A percentile compares a stretch with the other conserved stretches of the same genome.
Evolutionary conservation across 805 yeast species (phyloP).

Genomic region (Ogataea neopini): DNA sequence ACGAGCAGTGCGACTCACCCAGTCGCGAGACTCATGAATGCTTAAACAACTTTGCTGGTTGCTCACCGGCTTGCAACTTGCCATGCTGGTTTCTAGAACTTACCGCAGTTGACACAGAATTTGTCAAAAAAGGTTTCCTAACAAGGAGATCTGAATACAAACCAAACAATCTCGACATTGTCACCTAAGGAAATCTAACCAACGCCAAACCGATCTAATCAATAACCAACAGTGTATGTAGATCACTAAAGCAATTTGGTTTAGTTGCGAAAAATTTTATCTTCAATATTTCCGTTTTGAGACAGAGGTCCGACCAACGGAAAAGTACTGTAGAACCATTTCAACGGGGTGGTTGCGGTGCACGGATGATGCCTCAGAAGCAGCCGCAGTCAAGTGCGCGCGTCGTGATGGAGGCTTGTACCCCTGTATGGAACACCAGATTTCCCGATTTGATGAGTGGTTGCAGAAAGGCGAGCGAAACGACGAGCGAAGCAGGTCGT

Average conservation of each 20-base stretch:
- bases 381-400: too few species aligned
- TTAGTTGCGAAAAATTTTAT: slow-evolving; percentile 11
- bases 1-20: too few species aligned
- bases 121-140: slow-evolving; percentile 44
- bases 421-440: neutral
- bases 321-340: neutral
- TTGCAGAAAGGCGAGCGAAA: neutral
- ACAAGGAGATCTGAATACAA: slow-evolving; percentile 15
- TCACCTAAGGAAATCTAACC: too few species aligned
- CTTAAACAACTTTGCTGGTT: too few species aligned
- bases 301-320: slow-evolving; percentile 9
- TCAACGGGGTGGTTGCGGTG: neutral
- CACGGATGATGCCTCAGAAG: neutral
- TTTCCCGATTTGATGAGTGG: slow-evolving; percentile 1
- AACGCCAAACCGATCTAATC: too few species aligned
- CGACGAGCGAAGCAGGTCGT: too few species aligned
- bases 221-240: too few species aligned
- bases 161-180: slow-evolving; percentile 8
- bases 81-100: slow-evolving; percentile 11
- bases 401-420: too few species aligned
- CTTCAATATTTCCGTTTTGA: slow-evolving; percentile 23
- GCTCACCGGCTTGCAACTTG: neutral
- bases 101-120: slow-evolving; percentile 49
- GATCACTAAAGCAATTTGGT: neutral
- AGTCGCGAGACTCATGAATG: too few species aligned